Conservation (phyloP, 306 rosid genomes). For the Prosopis cineraria region DNA sequence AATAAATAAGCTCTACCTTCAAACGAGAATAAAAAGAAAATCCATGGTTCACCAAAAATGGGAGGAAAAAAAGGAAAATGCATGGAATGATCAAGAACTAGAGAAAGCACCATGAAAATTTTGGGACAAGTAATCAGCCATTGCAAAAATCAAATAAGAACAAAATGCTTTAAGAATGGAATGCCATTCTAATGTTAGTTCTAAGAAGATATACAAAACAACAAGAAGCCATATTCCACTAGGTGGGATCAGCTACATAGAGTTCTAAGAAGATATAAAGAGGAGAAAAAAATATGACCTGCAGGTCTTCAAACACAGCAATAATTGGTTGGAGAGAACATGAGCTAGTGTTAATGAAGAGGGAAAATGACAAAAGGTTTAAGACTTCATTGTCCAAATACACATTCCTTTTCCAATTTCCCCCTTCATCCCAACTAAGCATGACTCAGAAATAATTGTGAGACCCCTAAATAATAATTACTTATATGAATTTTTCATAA, state of each 20-base stretch:
- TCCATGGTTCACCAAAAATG: too few species aligned
- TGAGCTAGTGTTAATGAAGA: background rate
- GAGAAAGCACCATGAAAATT: background rate
- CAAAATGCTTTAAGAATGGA: background rate
- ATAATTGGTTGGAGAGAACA: background rate
- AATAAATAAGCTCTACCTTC: background rate
- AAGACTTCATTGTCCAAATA: background rate
- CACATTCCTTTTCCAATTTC: background rate
- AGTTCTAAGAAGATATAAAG: too few species aligned
- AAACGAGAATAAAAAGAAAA: background rate
- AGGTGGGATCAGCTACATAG: too few species aligned
- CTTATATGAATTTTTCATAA: background rate
- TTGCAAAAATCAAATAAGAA: background rate
- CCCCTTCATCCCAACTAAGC: background rate
- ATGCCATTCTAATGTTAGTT: background rate
- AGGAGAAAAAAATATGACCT: too few species aligned
- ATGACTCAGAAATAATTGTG: background rate
- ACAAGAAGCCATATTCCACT: too few species aligned
- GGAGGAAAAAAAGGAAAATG: too few species aligned
- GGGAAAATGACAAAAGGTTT: background rate
- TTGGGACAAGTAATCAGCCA: background rate
- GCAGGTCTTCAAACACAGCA: background rate
- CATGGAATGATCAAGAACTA: background rate
- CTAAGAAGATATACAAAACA: background rate
- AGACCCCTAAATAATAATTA: background rate